These are phyloP conservation scores for Brettanomyces anomalus DNA, from an alignment of 805 yeast genomes.

Conservation along the genomic window DNA sequence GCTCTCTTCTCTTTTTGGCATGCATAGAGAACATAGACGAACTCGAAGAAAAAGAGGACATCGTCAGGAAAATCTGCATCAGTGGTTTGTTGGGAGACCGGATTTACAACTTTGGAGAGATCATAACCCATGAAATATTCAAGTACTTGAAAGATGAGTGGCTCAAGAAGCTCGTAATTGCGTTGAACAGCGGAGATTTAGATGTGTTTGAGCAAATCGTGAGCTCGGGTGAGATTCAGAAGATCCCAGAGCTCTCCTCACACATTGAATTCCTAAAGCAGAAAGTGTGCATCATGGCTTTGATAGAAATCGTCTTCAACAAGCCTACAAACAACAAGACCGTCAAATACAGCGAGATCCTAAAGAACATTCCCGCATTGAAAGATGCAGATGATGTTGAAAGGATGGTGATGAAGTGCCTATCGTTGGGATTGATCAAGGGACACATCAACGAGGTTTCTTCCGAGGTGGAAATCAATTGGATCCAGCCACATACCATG, in stretches of 20 bases:
- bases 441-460: slow-evolving; percentile 90
- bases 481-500: slow-evolving; percentile 96
- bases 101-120: slow-evolving; percentile 93
- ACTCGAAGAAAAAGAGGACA: slow-evolving; percentile 28
- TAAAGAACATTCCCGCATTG: slow-evolving; percentile 55
- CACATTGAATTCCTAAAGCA: slow-evolving; percentile 68
- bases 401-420: slow-evolving; percentile 83
- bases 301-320: slow-evolving; percentile 76
- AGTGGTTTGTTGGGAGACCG: slow-evolving; percentile 87
- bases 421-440: slow-evolving; percentile 70
- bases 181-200: slow-evolving; percentile 75
- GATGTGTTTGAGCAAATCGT: slow-evolving; percentile 43
- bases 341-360: slow-evolving; percentile 64
- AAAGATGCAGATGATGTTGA: slow-evolving; percentile 68
- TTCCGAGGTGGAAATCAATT: slow-evolving; percentile 67
- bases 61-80: slow-evolving; percentile 68
- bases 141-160: slow-evolving; percentile 40
- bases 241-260: slow-evolving; percentile 30
- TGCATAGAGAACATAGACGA: slow-evolving; percentile 45
- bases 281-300: slow-evolving; percentile 86
- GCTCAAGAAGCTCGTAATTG: slow-evolving; percentile 61
- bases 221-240: slow-evolving; percentile 8
- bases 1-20: slow-evolving; percentile 73
- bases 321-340: slow-evolving; percentile 68
- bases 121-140: slow-evolving; percentile 81